A percentile compares a stretch with the other conserved stretches of the same genome.
phyloP scores from a whole-genome alignment of 495 filamentous ascomycete species.

The Podospora pseudopauciseta region DNA sequence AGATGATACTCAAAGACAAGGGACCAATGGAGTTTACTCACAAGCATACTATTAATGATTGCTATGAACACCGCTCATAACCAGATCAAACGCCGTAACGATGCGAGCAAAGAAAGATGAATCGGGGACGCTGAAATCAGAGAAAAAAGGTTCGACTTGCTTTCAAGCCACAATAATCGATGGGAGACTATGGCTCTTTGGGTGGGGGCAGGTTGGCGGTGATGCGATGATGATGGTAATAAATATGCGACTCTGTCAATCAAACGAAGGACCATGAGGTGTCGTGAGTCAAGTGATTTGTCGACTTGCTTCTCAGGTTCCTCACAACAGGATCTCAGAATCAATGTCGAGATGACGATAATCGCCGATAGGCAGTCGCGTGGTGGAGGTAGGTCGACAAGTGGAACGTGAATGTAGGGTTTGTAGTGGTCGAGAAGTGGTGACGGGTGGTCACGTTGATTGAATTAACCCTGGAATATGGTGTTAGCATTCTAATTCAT shows the following conservation, averaged over 20 bases:
- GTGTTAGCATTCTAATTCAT: background rate
- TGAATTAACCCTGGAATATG: background rate
- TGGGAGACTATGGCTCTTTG: background rate
- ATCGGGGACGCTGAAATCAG: background rate
- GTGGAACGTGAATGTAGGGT: background rate
- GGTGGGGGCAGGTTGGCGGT: background rate
- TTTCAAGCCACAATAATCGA: background rate
- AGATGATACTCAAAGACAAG: background rate
- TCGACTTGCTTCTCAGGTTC: background rate
- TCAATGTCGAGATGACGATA: background rate
- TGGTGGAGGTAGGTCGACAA: background rate
- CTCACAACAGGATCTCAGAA: background rate
- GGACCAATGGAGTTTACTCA: background rate
- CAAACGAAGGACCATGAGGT: background rate
- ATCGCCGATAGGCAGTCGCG: background rate
- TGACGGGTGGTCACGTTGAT: slow-evolving; percentile 4
- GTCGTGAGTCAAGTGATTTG: background rate
- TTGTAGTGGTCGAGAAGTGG: background rate
- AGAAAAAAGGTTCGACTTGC: background rate
- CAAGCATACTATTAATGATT: background rate
- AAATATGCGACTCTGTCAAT: background rate
- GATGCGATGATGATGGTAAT: background rate
- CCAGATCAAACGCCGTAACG: background rate
- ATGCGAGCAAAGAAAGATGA: background rate
- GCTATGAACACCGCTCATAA: background rate